Base-by-base conservation (phyloP, 768 basidiomycete species). In the Gelatoporia subvermispora region DNA sequence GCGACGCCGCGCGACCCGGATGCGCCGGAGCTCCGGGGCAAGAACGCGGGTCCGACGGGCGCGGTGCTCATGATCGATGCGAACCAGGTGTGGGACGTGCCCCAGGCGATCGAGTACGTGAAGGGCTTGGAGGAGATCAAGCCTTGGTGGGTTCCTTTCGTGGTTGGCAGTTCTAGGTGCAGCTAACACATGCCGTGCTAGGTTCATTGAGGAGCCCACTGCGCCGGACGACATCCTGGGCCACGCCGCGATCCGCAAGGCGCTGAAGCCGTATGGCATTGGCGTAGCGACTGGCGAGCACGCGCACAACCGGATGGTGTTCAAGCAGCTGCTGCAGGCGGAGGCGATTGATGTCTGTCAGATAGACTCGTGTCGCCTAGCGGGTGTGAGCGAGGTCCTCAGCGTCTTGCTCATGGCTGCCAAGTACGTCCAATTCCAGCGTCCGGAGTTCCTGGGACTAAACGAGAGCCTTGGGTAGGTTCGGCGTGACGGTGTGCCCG, bases 11-110 rank as follows among this genome's bases (percentile, higher is more conserved):
- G 81, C 43, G 81, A 88, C 63, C 81, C 83, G 17, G 71, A 72
- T 39, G 69, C 78, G 50, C 72, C 76, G 41, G 86, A 72, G 37
- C 71, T 96, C 28, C 76, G 71, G 35, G 91, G 85, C 3, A 97
- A 96, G 77, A 96, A 96, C 54, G 92, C 93, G 3, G 92, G 94
- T 5, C 92, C 92, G 9, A 93, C 93, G 0, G 94, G 95, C 4
- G 81, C 86, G 25, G 94, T 97, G 39, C 73, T 97, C 40, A 97
- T 97, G 94, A 89, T 97, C 52, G 94, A 97, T 66, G 88, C 94
- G 35, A 98, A 98, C 68, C 94, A 96, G 67, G 87, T 94, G 5
- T 94, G 90, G 90, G 93, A 95, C 57, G 95, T 98, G 15, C 74
- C 83, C 23, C 80, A 93, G 65, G 94, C 95, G 7, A 88, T 96